Base-by-base conservation (phyloP, 2,329 filamentous ascomycete species). In the Fusarium chlamydosporum region DNA sequence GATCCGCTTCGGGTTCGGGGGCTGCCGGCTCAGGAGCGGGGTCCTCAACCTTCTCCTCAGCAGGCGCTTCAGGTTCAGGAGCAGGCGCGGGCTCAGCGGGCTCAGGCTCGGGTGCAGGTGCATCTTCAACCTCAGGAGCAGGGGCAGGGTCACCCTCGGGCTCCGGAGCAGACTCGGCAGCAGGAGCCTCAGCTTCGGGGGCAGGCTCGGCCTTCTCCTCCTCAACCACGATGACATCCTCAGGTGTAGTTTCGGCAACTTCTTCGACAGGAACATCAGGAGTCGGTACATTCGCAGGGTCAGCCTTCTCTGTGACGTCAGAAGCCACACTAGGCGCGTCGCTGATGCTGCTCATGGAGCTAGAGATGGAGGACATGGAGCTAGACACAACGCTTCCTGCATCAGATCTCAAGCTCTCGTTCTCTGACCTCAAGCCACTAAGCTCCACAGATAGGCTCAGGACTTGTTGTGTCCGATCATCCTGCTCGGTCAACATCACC, bases 291-390 rank as follows among this genome's bases (percentile, higher is more conserved):
- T 27, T 52, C 18, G 60, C 60, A 11, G 57, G 53, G 9, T 70
- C 68, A 3, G 72, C 60, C 70, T 71, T 75, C 54, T 74, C 68
- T 0, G 73, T 75, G 6, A 64, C 69, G 23, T 73, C 70, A 13
- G 73, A 75, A 0, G 51, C 52, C 16, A 67, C 60, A 6, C 61
- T 71, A 5, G 59, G 50, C 12, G 67, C 53, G 6, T 69, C 71
- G 23, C 71, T 68, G 10, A 63, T 42, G 1, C 54, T 56, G 15
- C 60, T 66, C 5, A 45, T 40, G 10, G 60, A 61, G 41, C 70
- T 72, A 0, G 64, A 60, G 8, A 63, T 45, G 0, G 71, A 73
- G 2, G 73, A 75, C 8, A 73, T 5, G 8, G 46, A 61, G 31
- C 71, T 75, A 10, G 72, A 73, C 0, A 62, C 37, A 15, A 67